Conservation (phyloP, 1,284 basidiomycete genomes). For the Prillingera fragicola region DNA sequence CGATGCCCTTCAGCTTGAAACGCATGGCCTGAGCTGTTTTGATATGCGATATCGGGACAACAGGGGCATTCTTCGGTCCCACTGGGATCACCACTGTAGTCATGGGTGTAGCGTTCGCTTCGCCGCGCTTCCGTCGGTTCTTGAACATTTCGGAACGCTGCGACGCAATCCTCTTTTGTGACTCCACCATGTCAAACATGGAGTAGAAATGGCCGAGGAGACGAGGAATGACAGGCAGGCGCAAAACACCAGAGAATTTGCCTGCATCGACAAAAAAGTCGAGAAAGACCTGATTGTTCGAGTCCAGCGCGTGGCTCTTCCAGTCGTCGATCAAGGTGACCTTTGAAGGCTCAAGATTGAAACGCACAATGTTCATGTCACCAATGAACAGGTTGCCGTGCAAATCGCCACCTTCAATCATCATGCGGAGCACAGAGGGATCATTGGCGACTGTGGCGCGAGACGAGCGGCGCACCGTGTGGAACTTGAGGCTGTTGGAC, state of each 20-base stretch:
- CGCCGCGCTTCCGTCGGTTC: slow-evolving; percentile 61
- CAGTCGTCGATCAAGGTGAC: slow-evolving; percentile 78
- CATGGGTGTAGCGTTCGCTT: slow-evolving; percentile 59
- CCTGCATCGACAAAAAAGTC: slow-evolving; percentile 70
- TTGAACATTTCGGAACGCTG: slow-evolving; percentile 61
- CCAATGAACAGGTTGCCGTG: slow-evolving; percentile 67
- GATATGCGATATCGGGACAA: slow-evolving; percentile 20
- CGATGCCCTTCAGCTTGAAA: slow-evolving; percentile 38
- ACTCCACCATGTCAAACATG: slow-evolving; percentile 56
- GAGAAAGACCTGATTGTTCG: slow-evolving; percentile 61
- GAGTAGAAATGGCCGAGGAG: slow-evolving; percentile 40
- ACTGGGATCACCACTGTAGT: slow-evolving; percentile 75
- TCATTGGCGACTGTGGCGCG: slow-evolving; percentile 34
- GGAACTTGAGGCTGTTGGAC: slow-evolving; percentile 68
- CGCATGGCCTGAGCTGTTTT: slow-evolving; percentile 39
- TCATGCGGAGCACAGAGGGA: slow-evolving; percentile 62
- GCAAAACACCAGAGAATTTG: slow-evolving; percentile 63
- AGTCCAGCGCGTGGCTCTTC: slow-evolving; percentile 55
- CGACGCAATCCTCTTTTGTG: slow-evolving; percentile 52
- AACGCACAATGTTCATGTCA: slow-evolving; percentile 67
- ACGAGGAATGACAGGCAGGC: slow-evolving; percentile 52
- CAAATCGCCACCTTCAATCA: slow-evolving; percentile 67
- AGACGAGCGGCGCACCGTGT: slow-evolving; percentile 59
- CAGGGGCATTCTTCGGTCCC: slow-evolving; percentile 52
- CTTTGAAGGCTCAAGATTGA: slow-evolving; percentile 73